Conservation (phyloP, 805 yeast genomes). For the Candida ulmi region DNA sequence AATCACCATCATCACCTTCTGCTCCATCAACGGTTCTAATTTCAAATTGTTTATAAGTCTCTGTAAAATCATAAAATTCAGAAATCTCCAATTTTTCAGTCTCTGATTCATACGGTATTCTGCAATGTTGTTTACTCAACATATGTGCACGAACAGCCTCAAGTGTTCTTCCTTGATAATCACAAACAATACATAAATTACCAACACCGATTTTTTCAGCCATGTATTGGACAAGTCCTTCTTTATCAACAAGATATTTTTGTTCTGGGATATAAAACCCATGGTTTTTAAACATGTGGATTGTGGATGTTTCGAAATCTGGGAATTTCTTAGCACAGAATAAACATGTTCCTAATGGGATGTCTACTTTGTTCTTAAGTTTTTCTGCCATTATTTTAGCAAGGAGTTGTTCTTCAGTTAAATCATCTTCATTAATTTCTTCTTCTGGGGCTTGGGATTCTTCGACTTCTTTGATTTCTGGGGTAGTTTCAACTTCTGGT, state of each 20-base stretch:
- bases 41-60: slow-evolving; percentile 52
- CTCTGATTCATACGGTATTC: slow-evolving; percentile 82
- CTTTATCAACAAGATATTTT: slow-evolving; percentile 59
- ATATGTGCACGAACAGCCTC: slow-evolving; percentile 91
- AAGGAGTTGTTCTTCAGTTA: slow-evolving; percentile 32
- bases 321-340: slow-evolving; percentile 44
- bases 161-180: slow-evolving; percentile 76
- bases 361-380: slow-evolving; percentile 34
- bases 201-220: slow-evolving; percentile 92
- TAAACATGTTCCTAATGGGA: slow-evolving; percentile 47
- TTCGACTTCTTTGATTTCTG: slow-evolving; percentile 4
- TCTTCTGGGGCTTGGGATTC: slow-evolving; percentile 2
- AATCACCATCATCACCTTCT: slow-evolving; percentile 27
- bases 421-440: slow-evolving; percentile 17
- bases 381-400: slow-evolving; percentile 34
- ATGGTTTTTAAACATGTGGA: slow-evolving; percentile 73
- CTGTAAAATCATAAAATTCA: slow-evolving; percentile 84
- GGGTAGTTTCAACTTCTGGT: slow-evolving; percentile 1
- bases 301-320: slow-evolving; percentile 46
- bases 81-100: slow-evolving; percentile 83
- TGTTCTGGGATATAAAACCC: slow-evolving; percentile 89
- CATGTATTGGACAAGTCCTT: slow-evolving; percentile 71
- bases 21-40: no score
- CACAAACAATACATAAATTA: slow-evolving; percentile 79
- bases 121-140: slow-evolving; percentile 81